phyloP scores from a whole-genome alignment of 106 monocot species.

The Apostasia shenzhenica region DNA sequence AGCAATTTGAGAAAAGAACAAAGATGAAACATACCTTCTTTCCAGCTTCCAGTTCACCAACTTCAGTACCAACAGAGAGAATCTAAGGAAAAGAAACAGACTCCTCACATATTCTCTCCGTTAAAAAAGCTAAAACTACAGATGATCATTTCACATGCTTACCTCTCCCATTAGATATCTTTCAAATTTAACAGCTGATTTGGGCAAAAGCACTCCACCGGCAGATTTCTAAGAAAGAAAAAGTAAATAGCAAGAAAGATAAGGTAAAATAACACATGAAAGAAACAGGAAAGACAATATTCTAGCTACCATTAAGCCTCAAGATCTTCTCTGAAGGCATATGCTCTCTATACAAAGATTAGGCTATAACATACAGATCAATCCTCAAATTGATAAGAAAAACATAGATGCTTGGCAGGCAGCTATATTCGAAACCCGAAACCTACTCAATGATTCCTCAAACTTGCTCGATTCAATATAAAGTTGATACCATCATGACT shows the following conservation, averaged over 20 bases:
- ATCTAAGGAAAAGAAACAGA: slow-evolving; percentile 30
- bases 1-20: neutral
- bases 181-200: slow-evolving; percentile 98
- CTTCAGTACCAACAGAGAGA: slow-evolving; percentile 84
- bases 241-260: neutral
- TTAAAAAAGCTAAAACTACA: neutral
- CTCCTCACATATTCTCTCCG: neutral
- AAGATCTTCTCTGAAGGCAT: too few relatives aligned
- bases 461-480: too few relatives aligned
- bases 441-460: too few relatives aligned
- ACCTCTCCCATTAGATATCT: slow-evolving; percentile 97
- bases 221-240: slow-evolving; percentile 61
- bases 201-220: slow-evolving; percentile 90
- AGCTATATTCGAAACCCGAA: too few relatives aligned
- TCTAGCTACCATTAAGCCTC: too few relatives aligned
- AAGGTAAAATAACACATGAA: too few relatives aligned
- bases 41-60: slow-evolving; percentile 69
- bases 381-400: too few relatives aligned
- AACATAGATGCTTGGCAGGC: too few relatives aligned
- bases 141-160: slow-evolving; percentile 9
- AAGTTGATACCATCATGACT: too few relatives aligned
- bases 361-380: too few relatives aligned
- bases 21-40: slow-evolving; percentile 47
- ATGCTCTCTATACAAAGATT: too few relatives aligned
- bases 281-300: too few relatives aligned